phyloP scores from a whole-genome alignment of 306 rosid species.

The Rosa persica region DNA sequence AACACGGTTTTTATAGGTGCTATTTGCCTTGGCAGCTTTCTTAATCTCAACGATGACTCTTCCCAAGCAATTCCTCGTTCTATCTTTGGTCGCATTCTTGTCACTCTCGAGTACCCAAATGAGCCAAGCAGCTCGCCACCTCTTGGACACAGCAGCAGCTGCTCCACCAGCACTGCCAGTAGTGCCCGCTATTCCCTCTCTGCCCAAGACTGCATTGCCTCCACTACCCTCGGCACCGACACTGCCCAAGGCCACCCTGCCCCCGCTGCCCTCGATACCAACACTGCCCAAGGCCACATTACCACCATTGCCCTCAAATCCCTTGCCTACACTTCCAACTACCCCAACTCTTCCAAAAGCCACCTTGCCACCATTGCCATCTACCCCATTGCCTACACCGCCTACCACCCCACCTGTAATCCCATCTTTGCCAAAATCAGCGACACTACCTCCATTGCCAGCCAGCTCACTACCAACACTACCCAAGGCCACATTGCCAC shows the following conservation, averaged over 20 bases:
- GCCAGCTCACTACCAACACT: constrained; percentile 11
- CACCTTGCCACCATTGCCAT: constrained; percentile 9
- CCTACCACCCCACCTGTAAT: background rate
- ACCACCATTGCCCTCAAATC: constrained; percentile 4
- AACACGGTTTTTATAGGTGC: background rate
- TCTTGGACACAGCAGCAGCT: constrained; percentile 12
- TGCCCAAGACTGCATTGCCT: constrained; percentile 11
- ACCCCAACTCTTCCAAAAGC: background rate
- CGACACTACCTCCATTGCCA: constrained; percentile 19
- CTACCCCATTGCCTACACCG: background rate
- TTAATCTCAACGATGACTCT: background rate
- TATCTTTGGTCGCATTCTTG: background rate
- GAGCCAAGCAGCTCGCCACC: constrained; percentile 15
- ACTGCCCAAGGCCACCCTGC: constrained; percentile 4
- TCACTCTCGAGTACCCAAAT: background rate
- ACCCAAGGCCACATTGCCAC: no score
- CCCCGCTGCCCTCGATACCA: background rate
- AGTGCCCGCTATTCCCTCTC: constrained; percentile 5
- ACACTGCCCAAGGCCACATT: constrained; percentile 5
- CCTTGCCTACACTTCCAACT: constrained; percentile 7
- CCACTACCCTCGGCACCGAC: constrained; percentile 10
- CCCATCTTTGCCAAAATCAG: constrained; percentile 12
- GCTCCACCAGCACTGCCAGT: constrained; percentile 5
- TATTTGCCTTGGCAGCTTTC: background rate
- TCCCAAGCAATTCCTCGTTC: background rate